Evolutionary conservation across 768 basidiomycete species (phyloP), one percentile per base, ranked within the genome.

Genomic region (Mycena galopus): DNA sequence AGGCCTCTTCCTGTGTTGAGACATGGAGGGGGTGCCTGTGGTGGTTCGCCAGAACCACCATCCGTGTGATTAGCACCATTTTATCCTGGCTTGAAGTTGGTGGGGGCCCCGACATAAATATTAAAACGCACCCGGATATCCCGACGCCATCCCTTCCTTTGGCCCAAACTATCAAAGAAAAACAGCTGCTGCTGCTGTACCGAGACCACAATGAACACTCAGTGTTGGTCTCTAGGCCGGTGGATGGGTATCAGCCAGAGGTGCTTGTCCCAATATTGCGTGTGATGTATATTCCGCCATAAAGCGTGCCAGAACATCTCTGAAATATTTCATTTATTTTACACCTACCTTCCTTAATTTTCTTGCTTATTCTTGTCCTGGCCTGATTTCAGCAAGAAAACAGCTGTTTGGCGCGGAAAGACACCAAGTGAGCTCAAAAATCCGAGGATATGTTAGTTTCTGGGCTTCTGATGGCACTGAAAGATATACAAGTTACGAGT

Each of bases 241-340:
- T 86, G 83, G 21, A 86, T 82, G 0, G 83, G 85, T 11, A 86
- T 44, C 12, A 86, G 81, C 84, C 85, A 86, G 0, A 76, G 7
- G 17, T 74, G 55, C 57, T 80, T 82, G 0, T 12, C 19, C 83
- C 84, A 85, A 62, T 79, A 86, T 21, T 63, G 29, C 0, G 71
- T 71, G 2, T 33, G 60, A 1, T 35, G 25, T 1, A 73, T 65
- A 0, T 56, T 35, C 4, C 67, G 55, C 81, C 82, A 84, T 0
- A 84, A n/a, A n/a, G n/a, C n/a, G n/a, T n/a, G n/a, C n/a, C n/a
- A n/a, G n/a, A n/a, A n/a, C 35, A 35, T 35, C 35, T 35, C 35
- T 7, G 35, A 35, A 35, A 35, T 35, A 35, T 35, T 35, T 35
- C 7, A 35, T 35, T 35, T 35, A 35, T 12, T 12, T 35, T n/a